Conservation (phyloP, 352 stramenopile species). For the Pythium rishiriense region DNA sequence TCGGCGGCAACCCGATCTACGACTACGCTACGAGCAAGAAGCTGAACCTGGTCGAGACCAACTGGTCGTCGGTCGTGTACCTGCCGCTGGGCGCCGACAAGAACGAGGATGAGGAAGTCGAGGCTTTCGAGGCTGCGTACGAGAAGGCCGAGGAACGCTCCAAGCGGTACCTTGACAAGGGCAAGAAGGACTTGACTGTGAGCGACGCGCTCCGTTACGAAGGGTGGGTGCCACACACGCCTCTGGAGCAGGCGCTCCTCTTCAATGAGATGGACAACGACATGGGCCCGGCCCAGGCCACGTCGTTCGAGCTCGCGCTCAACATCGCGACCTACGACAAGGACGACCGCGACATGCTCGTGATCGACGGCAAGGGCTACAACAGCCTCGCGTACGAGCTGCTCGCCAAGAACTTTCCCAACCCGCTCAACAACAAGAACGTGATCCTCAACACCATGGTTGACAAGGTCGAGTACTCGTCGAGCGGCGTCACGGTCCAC, state of each 20-base stretch:
- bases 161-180: background rate
- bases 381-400: slow-evolving; percentile 10
- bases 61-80: slow-evolving; percentile 12
- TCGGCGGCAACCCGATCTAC: slow-evolving; percentile 11
- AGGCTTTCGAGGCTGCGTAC: background rate
- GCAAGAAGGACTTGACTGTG: slow-evolving; percentile 16
- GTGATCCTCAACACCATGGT: slow-evolving; percentile 12
- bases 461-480: slow-evolving; percentile 2
- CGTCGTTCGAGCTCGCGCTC: slow-evolving; percentile 12
- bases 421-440: slow-evolving; percentile 10
- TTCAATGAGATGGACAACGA: slow-evolving; percentile 9
- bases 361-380: slow-evolving; percentile 6
- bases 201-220: slow-evolving; percentile 4
- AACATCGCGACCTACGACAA: slow-evolving; percentile 11
- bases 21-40: background rate
- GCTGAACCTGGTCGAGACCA: slow-evolving; percentile 14
- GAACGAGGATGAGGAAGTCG: slow-evolving; percentile 6
- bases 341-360: slow-evolving; percentile 9
- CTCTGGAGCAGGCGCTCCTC: slow-evolving; percentile 10
- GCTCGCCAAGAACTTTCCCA: slow-evolving; percentile 14
- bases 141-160: slow-evolving; percentile 9
- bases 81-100: background rate
- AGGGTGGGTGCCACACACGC: slow-evolving; percentile 11
- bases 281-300: slow-evolving; percentile 1
- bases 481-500: background rate